These are phyloP conservation scores for Agaricus blazei DNA, from an alignment of 768 basidiomycete species.

Conservation along the genomic window DNA sequence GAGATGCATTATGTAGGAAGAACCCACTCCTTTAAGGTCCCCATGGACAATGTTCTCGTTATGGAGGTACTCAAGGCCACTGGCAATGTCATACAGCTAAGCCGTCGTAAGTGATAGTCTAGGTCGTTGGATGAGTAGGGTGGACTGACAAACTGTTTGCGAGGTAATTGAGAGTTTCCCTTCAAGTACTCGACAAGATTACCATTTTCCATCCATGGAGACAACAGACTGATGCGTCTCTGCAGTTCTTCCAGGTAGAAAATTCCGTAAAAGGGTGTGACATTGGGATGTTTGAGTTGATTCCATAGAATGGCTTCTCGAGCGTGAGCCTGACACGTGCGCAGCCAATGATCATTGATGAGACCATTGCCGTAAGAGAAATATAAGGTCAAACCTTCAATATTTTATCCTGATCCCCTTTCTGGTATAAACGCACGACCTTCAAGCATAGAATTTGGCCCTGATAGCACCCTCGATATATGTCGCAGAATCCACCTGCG, in stretches of 20 bases:
- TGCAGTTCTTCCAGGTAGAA: background rate
- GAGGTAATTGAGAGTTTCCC: background rate
- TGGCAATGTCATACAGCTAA: conserved; percentile 10
- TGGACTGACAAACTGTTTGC: background rate
- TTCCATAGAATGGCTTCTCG: conserved; percentile 7
- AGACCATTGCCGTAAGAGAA: conserved; percentile 7
- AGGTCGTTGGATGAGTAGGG: background rate
- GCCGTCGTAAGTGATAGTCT: background rate
- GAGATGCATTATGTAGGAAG: no score
- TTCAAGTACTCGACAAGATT: conserved; percentile 5
- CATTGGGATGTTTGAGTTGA: background rate
- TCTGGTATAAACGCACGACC: conserved; percentile 19
- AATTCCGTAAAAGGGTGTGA: conserved; percentile 8
- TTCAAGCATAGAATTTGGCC: conserved; percentile 19
- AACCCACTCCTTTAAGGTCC: conserved; percentile 13
- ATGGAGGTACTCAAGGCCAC: conserved; percentile 12
- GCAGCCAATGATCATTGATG: conserved; percentile 16
- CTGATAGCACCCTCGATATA: conserved; percentile 18
- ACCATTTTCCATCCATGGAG: conserved; percentile 15
- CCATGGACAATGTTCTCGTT: conserved; percentile 10
- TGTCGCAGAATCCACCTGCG: conserved; percentile 23
- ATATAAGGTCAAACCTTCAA: conserved; percentile 16
- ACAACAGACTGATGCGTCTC: conserved; percentile 3
- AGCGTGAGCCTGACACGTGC: background rate
- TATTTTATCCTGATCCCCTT: conserved; percentile 8